These are phyloP conservation scores for Kwoniella bestiolae DNA, from an alignment of 768 basidiomycete species.

Conservation along the genomic window DNA sequence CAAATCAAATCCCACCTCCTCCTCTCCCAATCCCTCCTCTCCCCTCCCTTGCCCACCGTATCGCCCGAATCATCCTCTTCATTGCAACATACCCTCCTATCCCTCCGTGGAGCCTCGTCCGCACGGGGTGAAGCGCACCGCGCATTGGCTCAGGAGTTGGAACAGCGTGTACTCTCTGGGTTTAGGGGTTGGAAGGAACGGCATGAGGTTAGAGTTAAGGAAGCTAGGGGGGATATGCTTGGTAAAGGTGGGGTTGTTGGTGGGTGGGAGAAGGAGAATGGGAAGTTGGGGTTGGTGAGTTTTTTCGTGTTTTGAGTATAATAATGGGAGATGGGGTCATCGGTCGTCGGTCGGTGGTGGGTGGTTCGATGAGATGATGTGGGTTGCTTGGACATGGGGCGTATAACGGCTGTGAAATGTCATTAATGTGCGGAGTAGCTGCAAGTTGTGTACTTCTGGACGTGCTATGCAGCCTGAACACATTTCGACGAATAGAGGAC, in stretches of 20 bases:
- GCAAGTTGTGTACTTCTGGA: too few relatives aligned
- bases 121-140: constrained; percentile 75
- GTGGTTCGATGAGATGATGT: too few relatives aligned
- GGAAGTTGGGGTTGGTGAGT: constrained; percentile 41
- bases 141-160: constrained; percentile 73
- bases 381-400: too few relatives aligned
- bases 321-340: too few relatives aligned
- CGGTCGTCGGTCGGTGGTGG: too few relatives aligned
- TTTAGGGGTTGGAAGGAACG: constrained; percentile 77
- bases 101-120: constrained; percentile 40
- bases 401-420: too few relatives aligned
- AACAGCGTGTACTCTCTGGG: constrained; percentile 74
- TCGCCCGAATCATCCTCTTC: constrained; percentile 27
- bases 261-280: constrained; percentile 60
- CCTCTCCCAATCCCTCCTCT: constrained; percentile 64
- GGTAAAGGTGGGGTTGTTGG: constrained; percentile 74
- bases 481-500: background rate
- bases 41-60: constrained; percentile 63
- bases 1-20: constrained; percentile 71
- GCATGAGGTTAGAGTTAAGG: constrained; percentile 71
- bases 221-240: constrained; percentile 66
- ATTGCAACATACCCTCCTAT: constrained; percentile 45
- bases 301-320: background rate
- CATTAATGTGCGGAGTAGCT: too few relatives aligned
- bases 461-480: too few relatives aligned